Evolutionary conservation across 331 rosid species (phyloP).

Genomic region (Rhamnella rubrinervis): DNA sequence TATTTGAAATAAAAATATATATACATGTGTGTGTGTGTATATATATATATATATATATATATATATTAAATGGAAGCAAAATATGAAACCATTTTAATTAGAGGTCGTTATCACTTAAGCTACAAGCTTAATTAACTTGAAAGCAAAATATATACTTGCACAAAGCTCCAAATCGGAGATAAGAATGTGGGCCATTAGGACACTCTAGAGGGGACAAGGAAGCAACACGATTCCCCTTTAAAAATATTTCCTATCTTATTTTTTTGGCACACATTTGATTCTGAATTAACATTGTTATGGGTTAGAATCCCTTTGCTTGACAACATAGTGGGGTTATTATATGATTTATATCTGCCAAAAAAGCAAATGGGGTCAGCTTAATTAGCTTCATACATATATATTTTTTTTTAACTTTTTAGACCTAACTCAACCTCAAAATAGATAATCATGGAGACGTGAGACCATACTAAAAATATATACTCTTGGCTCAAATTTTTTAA

Average conservation of each 20-base stretch:
- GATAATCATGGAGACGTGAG: no score
- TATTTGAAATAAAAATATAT: background rate
- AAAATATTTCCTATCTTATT: constrained; percentile 7
- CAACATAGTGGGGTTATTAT: constrained; percentile 14
- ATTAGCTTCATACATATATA: background rate
- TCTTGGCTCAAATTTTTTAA: no score
- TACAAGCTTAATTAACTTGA: constrained; percentile 25
- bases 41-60: no score
- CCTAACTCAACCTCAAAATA: no score
- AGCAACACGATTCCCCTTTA: constrained; percentile 30
- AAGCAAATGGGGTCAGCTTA: constrained; percentile 9
- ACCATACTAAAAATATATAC: no score
- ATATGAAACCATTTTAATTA: background rate
- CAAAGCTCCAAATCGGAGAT: constrained; percentile 46
- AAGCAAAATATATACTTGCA: constrained; percentile 35
- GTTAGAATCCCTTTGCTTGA: constrained; percentile 28
- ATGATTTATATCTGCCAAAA: constrained; percentile 13
- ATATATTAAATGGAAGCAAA: no score
- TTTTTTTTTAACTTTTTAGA: no score
- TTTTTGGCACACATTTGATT: constrained; percentile 42
- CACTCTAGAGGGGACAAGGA: constrained; percentile 54
- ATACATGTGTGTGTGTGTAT: no score
- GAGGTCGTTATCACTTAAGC: constrained; percentile 33
- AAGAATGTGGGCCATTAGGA: constrained; percentile 49
- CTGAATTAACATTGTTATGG: constrained; percentile 22